Conservation (phyloP, 2,329 filamentous ascomycete genomes). For the Aspergillus sp. region DNA sequence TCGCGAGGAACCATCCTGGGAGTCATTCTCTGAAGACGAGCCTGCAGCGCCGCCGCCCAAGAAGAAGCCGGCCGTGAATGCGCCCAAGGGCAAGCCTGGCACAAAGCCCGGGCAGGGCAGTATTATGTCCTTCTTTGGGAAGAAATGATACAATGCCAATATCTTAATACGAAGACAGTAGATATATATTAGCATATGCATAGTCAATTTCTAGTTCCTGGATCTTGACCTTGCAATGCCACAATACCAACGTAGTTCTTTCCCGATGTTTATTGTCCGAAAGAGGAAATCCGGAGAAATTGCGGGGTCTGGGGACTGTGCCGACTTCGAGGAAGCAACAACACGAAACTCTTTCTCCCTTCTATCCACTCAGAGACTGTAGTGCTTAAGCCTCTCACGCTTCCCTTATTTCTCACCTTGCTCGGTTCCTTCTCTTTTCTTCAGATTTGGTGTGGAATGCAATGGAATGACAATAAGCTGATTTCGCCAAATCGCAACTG, state of each 20-base stretch:
- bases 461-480: neutral
- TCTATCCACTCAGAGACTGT: neutral
- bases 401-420: neutral
- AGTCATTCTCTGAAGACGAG: conserved; percentile 90
- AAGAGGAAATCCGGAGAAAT: neutral
- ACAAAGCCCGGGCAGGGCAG: conserved; percentile 58
- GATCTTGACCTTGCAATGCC: too few species aligned
- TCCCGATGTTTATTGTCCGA: neutral
- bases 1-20: conserved; percentile 76
- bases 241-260: too few species aligned
- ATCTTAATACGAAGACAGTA: neutral
- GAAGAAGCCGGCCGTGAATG: conserved; percentile 39
- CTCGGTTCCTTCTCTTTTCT: neutral
- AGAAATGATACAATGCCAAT: conserved; percentile 50
- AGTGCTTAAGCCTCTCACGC: too few species aligned
- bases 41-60: conserved; percentile 43
- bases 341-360: neutral
- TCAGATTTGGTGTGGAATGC: neutral
- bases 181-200: neutral
- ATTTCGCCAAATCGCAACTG: neutral
- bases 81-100: conserved; percentile 48
- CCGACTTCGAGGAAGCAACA: neutral
- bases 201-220: too few species aligned
- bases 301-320: neutral
- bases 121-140: conserved; percentile 89